Conservation (phyloP, 345 rosid genomes). For the Salix brachista region DNA sequence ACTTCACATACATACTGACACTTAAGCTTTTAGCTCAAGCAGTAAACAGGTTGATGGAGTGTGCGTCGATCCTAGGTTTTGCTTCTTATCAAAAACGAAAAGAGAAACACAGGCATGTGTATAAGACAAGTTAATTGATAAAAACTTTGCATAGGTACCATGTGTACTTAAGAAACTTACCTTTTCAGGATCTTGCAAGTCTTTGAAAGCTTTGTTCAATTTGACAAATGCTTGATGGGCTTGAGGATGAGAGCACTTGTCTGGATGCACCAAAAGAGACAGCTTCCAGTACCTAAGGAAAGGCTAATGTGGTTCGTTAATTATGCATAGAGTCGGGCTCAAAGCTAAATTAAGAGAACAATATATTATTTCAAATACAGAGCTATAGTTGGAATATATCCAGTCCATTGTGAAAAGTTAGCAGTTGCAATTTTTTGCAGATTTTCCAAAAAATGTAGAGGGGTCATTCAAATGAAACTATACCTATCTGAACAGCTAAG, state of each 20-base stretch:
- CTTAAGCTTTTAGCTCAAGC: neutral
- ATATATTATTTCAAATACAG: neutral
- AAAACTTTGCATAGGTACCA: neutral
- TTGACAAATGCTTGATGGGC: conserved; percentile 81
- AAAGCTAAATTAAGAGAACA: conserved; percentile 1
- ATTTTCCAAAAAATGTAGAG: neutral
- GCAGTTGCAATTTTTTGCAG: neutral
- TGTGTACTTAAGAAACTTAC: conserved; percentile 24
- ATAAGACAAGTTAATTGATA: neutral
- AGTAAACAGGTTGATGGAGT: neutral
- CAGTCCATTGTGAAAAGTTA: neutral
- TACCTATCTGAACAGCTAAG: neutral
- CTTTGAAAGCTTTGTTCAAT: conserved; percentile 85
- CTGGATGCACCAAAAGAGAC: conserved; percentile 92
- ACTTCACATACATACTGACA: neutral
- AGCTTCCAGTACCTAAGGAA: conserved; percentile 80
- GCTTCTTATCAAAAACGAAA: neutral
- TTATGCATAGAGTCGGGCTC: neutral
- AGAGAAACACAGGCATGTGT: neutral
- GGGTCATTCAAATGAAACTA: neutral
- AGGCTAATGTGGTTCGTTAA: neutral
- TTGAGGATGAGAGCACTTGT: conserved; percentile 96
- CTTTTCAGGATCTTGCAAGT: conserved; percentile 91
- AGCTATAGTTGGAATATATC: neutral
- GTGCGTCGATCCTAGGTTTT: neutral